These are phyloP conservation scores for Solanum pennellii DNA, from an alignment of 257 asterid species.

Conservation along the genomic window DNA sequence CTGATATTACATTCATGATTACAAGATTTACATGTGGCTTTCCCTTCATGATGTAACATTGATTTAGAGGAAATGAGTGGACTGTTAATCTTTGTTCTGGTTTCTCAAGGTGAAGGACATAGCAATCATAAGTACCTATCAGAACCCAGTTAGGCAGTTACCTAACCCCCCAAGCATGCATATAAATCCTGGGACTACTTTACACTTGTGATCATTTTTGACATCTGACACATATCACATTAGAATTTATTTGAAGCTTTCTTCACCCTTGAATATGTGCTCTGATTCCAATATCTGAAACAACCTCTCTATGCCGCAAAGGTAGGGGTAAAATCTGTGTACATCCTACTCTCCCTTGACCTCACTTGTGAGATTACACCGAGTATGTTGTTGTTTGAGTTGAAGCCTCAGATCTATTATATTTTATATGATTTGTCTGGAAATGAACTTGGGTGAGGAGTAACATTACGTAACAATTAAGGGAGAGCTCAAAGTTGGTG, in stretches of 20 bases:
- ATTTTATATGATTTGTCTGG: background rate
- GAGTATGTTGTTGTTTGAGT: background rate
- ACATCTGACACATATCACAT: background rate
- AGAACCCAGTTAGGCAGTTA: background rate
- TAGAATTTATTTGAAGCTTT: background rate
- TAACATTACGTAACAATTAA: background rate
- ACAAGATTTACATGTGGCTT: background rate
- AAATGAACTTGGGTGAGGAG: background rate
- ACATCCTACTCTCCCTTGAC: background rate
- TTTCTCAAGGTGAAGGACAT: background rate
- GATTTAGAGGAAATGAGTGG: background rate
- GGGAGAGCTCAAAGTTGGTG: background rate
- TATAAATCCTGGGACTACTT: background rate
- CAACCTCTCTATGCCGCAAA: background rate
- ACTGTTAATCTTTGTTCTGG: background rate
- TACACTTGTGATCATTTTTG: background rate
- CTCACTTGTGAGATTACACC: background rate
- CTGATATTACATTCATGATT: background rate
- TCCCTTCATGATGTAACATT: background rate
- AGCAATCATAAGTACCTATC: background rate
- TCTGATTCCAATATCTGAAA: background rate
- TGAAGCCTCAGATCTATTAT: background rate
- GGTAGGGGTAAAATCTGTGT: background rate
- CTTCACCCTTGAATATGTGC: background rate
- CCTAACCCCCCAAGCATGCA: background rate